phyloP scores from a whole-genome alignment of 306 rosid species.

The Corylus avellana region DNA sequence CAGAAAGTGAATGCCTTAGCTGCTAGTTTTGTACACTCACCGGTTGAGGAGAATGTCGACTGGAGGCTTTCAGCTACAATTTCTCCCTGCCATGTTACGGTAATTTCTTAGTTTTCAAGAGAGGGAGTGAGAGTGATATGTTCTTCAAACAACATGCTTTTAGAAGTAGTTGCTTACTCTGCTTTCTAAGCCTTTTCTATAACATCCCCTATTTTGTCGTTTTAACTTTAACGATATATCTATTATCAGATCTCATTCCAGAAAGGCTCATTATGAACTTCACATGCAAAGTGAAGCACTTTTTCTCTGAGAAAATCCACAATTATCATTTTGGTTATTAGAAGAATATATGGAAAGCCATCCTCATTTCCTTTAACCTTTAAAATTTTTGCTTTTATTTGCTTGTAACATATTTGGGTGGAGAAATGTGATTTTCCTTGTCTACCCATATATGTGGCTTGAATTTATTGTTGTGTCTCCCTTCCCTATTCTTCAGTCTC shows the following conservation, averaged over 20 bases:
- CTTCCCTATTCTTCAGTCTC: background rate
- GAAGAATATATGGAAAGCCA: constrained; percentile 4
- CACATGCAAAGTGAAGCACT: background rate
- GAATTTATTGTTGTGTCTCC: constrained; percentile 1
- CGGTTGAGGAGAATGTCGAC: constrained; percentile 91
- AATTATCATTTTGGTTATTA: background rate
- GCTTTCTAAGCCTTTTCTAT: background rate
- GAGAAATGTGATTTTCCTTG: background rate
- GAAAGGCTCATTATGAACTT: background rate
- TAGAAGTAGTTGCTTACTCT: background rate
- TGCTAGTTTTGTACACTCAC: constrained; percentile 86
- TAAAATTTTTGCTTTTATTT: background rate
- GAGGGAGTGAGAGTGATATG: constrained; percentile 17
- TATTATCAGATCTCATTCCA: background rate
- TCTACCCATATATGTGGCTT: background rate
- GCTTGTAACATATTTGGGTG: background rate
- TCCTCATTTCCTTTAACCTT: background rate
- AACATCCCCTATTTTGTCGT: background rate
- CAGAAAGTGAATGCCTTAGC: constrained; percentile 86
- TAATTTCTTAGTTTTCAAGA: constrained; percentile 39
- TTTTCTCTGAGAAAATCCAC: background rate
- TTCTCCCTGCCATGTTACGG: constrained; percentile 96
- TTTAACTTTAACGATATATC: background rate
- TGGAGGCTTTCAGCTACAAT: constrained; percentile 93
- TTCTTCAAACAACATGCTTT: constrained; percentile 1